A percentile compares a stretch with the other conserved stretches of the same genome.
Conservation (phyloP, 768 basidiomycete genomes). For the Amyloporia xantha region DNA sequence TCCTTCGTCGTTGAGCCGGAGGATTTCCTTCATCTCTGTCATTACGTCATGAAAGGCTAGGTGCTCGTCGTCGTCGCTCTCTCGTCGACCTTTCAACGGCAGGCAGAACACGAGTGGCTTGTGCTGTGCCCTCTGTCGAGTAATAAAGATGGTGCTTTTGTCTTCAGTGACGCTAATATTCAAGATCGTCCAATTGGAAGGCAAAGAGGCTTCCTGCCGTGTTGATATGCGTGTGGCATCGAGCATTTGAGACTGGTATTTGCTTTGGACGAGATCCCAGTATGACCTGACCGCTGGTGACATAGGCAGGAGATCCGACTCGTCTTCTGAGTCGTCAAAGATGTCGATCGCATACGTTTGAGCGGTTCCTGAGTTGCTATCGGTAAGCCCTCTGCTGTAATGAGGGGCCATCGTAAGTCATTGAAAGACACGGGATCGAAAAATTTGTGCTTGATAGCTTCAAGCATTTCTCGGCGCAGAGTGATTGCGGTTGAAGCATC, state of each 20-base stretch:
- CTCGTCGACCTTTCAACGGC: conserved; percentile 79
- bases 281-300: conserved; percentile 38
- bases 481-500: conserved; percentile 75
- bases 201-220: conserved; percentile 45
- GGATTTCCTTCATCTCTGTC: conserved; percentile 71
- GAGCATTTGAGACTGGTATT: conserved; percentile 38
- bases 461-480: conserved; percentile 79
- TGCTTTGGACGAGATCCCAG: conserved; percentile 53
- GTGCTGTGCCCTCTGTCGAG: conserved; percentile 58
- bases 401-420: conserved; percentile 71
- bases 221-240: conserved; percentile 37
- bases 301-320: conserved; percentile 7
- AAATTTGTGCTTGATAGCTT: conserved; percentile 71
- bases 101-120: conserved; percentile 81
- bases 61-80: conserved; percentile 62
- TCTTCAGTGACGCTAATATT: conserved; percentile 82
- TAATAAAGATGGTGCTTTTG: conserved; percentile 74
- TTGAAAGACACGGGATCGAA: conserved; percentile 36
- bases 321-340: conserved; percentile 25
- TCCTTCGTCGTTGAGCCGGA: conserved; percentile 68
- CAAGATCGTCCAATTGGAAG: conserved; percentile 75
- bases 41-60: conserved; percentile 72
- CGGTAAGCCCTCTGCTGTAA: conserved; percentile 39
- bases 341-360: conserved; percentile 7
- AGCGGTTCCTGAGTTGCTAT: conserved; percentile 21